Evolutionary conservation across 306 rosid species (phyloP), one percentile per base, ranked within the genome.

Genomic region (Sesbania bispinosa): DNA sequence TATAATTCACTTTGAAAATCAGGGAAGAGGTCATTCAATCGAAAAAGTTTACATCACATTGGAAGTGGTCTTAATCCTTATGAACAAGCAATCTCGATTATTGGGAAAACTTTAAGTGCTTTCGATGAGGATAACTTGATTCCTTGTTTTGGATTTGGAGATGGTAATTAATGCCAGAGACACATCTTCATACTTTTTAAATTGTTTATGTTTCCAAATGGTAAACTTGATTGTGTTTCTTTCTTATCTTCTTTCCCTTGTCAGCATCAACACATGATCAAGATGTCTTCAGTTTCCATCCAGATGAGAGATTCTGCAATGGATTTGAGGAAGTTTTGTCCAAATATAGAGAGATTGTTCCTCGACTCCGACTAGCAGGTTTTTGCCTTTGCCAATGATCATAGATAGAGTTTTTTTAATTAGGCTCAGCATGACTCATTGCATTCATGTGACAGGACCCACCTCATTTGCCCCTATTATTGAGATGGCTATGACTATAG

Each of bases 91-190:
- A 92, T 92, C 78, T 67, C 92, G 9, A 92, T 92, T 51, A 92
- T 89, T n/a, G 96, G 98, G 35, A 87, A 83, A 68, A 89, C 95
- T 46, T 51, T 92, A 74, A 81, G 87, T 1, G 71, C 74, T 41
- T 92, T 92, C 0, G 98, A 92, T 3, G 98, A 92, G 65, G 98
- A 92, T 73, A 92, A 92, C 80, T 58, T 84, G 76, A 92, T 92
- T 84, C 98, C 98, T 2, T 92, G 98, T 70, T 92, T 59, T 82
- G 98, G 98, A 74, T 92, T 92, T 66, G 98, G 96, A 78, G 96
- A 92, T 62, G 96, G 98, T 92, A 88, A 80, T 54, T 92, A 88
- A 80, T 54, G 54, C 46, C 67, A 23, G 5, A 74, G 20, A 57
- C n/a, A 67, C 11, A 18, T 52, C 53, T 64, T 69, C 20, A 23